These are phyloP conservation scores for Ceratobasidium sp. DNA, from an alignment of 1,284 basidiomycete genomes.

Conservation along the genomic window DNA sequence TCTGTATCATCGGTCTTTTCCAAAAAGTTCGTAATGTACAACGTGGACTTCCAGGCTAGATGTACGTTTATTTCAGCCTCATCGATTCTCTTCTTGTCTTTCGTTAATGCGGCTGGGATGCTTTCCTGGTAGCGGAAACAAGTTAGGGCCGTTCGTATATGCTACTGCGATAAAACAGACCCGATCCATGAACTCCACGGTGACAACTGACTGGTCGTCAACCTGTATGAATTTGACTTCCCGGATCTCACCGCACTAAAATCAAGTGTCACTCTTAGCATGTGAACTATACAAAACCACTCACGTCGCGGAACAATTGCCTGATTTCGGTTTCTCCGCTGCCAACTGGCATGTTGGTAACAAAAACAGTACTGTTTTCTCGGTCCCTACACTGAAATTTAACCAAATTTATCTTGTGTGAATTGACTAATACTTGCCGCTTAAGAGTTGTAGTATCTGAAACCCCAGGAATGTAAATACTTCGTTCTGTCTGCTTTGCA, in stretches of 20 bases:
- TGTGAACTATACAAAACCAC: constrained; percentile 52
- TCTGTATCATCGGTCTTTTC: constrained; percentile 82
- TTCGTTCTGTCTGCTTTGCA: constrained; percentile 56
- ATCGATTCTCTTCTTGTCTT: constrained; percentile 88
- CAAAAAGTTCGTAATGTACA: constrained; percentile 97
- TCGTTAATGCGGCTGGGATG: constrained; percentile 87
- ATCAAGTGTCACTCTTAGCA: neutral
- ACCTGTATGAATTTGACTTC: constrained; percentile 76
- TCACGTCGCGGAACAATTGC: constrained; percentile 84
- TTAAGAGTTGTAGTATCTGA: constrained; percentile 62
- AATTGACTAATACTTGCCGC: constrained; percentile 61
- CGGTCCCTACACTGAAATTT: constrained; percentile 74
- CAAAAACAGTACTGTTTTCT: constrained; percentile 93
- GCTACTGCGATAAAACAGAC: constrained; percentile 57
- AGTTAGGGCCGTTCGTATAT: neutral
- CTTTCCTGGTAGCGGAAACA: constrained; percentile 64
- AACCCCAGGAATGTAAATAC: neutral
- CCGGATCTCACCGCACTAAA: constrained; percentile 84
- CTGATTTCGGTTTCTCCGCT: constrained; percentile 74
- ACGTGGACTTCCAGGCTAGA: constrained; percentile 92
- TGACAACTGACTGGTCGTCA: constrained; percentile 69
- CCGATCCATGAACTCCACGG: constrained; percentile 79
- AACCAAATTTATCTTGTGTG: neutral
- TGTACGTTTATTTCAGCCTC: constrained; percentile 82
- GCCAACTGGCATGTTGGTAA: constrained; percentile 73